These are phyloP conservation scores for Rhodamnia rubescens DNA, from an alignment of 345 rosid species.

Conservation along the genomic window DNA sequence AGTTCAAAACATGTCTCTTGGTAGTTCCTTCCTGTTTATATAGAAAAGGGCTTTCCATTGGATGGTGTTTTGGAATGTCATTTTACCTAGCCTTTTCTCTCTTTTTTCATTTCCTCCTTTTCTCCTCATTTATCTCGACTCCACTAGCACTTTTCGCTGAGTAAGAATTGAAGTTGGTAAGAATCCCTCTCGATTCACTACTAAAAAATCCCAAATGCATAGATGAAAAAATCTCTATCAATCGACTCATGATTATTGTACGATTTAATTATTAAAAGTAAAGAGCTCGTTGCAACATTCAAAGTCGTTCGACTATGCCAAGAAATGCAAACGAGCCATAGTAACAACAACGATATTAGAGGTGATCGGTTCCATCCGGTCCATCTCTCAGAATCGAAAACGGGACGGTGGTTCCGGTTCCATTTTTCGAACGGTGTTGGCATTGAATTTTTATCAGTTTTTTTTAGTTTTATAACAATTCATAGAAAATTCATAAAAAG, in stretches of 20 bases:
- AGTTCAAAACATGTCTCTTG: background rate
- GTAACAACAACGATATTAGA: no score
- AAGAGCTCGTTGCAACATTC: background rate
- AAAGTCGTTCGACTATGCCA: background rate
- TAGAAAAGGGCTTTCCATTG: background rate
- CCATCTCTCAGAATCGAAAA: background rate
- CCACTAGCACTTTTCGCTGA: background rate
- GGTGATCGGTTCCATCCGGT: accelerated
- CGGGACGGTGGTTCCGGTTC: no score
- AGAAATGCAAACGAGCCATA: background rate
- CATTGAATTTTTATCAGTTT: no score
- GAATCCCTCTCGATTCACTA: background rate
- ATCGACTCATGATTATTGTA: background rate
- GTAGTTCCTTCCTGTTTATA: background rate
- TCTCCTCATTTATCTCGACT: background rate
- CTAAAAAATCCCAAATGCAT: background rate
- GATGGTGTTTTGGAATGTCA: background rate
- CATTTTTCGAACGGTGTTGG: no score
- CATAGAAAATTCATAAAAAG: no score
- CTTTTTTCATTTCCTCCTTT: background rate
- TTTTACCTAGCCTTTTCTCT: background rate
- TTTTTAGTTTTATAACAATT: no score
- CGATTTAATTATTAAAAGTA: accelerated
- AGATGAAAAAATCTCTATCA: background rate
- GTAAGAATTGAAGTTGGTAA: background rate